phyloP scores from a whole-genome alignment of 257 asterid species.

The Capsicum rhomboideum region DNA sequence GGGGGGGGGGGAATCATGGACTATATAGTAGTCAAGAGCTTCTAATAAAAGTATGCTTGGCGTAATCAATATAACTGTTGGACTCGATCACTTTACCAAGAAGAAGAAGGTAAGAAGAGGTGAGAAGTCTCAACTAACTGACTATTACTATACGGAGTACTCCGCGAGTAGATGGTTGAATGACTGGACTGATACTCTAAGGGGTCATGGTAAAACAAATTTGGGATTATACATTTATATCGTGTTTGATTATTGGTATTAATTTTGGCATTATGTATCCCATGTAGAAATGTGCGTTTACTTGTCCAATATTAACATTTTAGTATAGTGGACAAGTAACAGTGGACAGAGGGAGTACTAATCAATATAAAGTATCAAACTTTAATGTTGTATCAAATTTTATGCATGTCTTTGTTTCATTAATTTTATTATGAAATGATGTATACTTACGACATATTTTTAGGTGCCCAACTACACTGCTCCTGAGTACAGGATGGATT shows the following conservation, averaged over 20 bases:
- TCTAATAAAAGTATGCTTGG: not conserved
- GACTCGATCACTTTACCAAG: not conserved
- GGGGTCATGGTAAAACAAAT: too few relatives aligned
- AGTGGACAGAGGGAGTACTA: not conserved
- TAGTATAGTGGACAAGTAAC: too few relatives aligned
- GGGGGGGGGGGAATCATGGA: too few relatives aligned
- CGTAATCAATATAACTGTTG: not conserved
- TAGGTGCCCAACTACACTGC: conserved; percentile 37
- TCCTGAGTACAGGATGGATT: conserved; percentile 43
- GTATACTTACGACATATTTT: not conserved
- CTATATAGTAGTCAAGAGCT: not conserved
- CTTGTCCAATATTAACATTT: too few relatives aligned
- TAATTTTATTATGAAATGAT: not conserved
- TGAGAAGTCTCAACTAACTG: not conserved
- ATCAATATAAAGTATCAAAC: not conserved
- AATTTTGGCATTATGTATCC: not conserved
- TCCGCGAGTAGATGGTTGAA: not conserved
- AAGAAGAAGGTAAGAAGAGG: not conserved
- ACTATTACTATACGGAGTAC: not conserved
- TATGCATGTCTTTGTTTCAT: not conserved
- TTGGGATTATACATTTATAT: not conserved
- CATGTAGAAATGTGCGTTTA: not conserved
- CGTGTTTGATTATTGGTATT: not conserved
- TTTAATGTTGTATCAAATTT: not conserved
- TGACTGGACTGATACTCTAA: not conserved